Base-by-base conservation (phyloP, 129 eudicot species). In the Flaveria linearis region DNA sequence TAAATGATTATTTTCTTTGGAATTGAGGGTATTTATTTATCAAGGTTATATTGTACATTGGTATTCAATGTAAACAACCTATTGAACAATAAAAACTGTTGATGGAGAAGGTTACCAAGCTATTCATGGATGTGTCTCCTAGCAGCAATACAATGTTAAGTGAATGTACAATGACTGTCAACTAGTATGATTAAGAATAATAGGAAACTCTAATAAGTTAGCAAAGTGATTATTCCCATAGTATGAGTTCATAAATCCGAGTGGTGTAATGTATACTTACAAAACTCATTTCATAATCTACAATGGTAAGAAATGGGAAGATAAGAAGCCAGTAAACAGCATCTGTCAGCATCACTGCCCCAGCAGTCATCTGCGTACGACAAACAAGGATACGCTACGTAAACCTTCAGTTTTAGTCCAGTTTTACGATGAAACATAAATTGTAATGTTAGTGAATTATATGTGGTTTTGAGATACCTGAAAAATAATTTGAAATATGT, bases 281-380 rank as follows among this genome's bases (percentile, higher is more conserved):
- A 53, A 78, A 75, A 73, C 77, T 76, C 88, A 89, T 72, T 64
- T 92, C 87, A 68, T 84, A 89, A 50, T 86, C 90, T 57, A 33
- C 73, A 76, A 85, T 80, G 71, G 82, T 83, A 51, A 92, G 85
- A 53, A 90, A 92, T 15, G 98, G 98, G 79, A 86, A 88, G 70
- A 90, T 90, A 57, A 90, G 73, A 50, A 62, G 50, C 98, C 98
- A 92, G 80, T 89, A 92, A 79, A 92, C 82, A 78, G 28, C 45
- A 82, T 90, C 96, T 10, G 98, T 92, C 55, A 92, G 80, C 86
- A 91, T 77, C 68, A 86, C 98, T 13, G 96, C 92, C 46, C 98
- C 96, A 65, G 94, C 96, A 62, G 90, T 81, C 84, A 86, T 86
- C 98, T 92, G 85, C 56, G 71, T 22, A 73, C 77, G 33, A 16